Base-by-base conservation (phyloP, 2,329 filamentous ascomycete species). In the Botryotinia calthae region DNA sequence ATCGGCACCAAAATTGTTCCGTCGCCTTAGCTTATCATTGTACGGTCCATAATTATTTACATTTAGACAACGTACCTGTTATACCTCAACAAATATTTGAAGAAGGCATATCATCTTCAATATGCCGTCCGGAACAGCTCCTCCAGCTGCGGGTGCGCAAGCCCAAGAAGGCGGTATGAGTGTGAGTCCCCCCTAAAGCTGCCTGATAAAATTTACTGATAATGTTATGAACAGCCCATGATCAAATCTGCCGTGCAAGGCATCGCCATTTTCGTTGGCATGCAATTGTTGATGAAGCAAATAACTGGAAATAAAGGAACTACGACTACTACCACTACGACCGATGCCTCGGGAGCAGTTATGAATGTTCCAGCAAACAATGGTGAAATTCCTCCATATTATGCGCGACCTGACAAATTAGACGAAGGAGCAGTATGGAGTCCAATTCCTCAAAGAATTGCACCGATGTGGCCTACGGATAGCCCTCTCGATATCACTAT, bases 381-480 rank as follows among this genome's bases (percentile, higher is more conserved):
- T 44, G 86, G 83, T 68, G 84, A 84, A 31, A 89, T 93, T 71
- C 90, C 91, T 42, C 83, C 89, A 28, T 94, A 90, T 80, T 84
- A 86, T 71, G 84, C 90, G 74, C 88, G 92, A 69, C 90, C 92
- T n/a, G 82, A 85, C 74, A 81, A 82, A 73, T 84, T 90, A 79
- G 81, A 90, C 82, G 85, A 89, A 74, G 89, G 88, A 76, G 90
- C 90, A 34, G 83, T 86, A 68, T 91, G 90, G 81, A 92, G 87
- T 78, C 82, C 83, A 1, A 83, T 93, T 28, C 94, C 94, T 1
- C 87, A 90, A 76, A 87, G 86, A 72, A 86, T 98, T 74, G 92
- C 92, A 54, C 95, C 96, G 34, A 94, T 98, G 79, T 99, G 96
- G 96, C 90, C 93, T 3, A 84, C 87, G 65, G 89, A 96, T 80